Evolutionary conservation across 2,329 filamentous ascomycete species (phyloP).

Genomic region (Coniochaeta hoffmannii): DNA sequence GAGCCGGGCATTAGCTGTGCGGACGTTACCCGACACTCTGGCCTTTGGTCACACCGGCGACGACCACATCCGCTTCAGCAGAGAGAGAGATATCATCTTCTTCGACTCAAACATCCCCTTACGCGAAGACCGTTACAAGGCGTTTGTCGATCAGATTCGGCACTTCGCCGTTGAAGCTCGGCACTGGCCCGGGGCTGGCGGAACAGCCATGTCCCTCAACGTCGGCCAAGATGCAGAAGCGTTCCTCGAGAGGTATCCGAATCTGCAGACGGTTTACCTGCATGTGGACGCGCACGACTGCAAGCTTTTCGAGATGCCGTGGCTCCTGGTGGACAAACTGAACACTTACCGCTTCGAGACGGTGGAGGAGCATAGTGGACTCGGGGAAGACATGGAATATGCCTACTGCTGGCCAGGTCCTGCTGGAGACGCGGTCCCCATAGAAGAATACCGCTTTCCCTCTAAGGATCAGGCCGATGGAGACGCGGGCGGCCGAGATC

Average conservation of each 20-base stretch:
- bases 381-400: slow-evolving; percentile 12
- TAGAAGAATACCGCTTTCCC: slow-evolving; percentile 2
- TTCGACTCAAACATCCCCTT: background rate
- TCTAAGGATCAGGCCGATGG: background rate
- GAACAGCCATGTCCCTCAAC: too few species aligned
- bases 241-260: slow-evolving; percentile 2
- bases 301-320: slow-evolving; percentile 7
- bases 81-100: slow-evolving; percentile 20
- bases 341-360: slow-evolving; percentile 13
- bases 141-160: too few species aligned
- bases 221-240: background rate
- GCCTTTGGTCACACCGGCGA: slow-evolving; percentile 8
- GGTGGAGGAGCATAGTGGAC: slow-evolving; percentile 10
- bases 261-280: slow-evolving; percentile 13
- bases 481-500: background rate
- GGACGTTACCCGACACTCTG: slow-evolving; percentile 22
- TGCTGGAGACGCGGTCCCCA: slow-evolving; percentile 6
- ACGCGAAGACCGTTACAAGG: too few species aligned
- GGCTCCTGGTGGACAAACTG: slow-evolving; percentile 15
- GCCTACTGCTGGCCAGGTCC: slow-evolving; percentile 24
- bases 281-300: slow-evolving; percentile 1
- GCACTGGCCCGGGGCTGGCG: too few species aligned
- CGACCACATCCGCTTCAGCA: slow-evolving; percentile 18
- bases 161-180: too few species aligned
- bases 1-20: slow-evolving; percentile 23